Conservation (phyloP, 2,329 filamentous ascomycete species). For the Magnaporthiopsis incrustans region DNA sequence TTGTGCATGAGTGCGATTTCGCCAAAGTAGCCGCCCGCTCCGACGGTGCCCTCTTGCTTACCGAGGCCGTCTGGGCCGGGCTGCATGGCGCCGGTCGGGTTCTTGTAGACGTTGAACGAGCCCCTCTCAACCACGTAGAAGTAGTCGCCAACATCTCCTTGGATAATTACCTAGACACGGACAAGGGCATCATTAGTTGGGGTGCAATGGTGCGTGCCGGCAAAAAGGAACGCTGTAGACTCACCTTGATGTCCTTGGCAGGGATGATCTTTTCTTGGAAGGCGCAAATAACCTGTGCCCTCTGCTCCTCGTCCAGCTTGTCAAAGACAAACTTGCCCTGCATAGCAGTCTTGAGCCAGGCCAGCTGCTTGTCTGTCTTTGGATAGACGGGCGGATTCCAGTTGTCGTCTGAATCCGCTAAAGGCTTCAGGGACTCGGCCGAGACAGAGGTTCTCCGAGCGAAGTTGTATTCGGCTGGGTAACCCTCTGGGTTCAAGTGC, state of each 20-base stretch:
- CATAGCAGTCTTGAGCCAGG: slow-evolving; percentile 72
- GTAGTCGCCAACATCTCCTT: slow-evolving; percentile 93
- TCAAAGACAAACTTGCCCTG: slow-evolving; percentile 88
- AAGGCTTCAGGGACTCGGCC: slow-evolving; percentile 90
- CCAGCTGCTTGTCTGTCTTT: slow-evolving; percentile 75
- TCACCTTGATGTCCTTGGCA: slow-evolving; percentile 70
- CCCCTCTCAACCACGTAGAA: slow-evolving; percentile 97
- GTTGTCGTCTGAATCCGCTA: slow-evolving; percentile 72
- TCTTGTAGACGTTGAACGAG: slow-evolving; percentile 85
- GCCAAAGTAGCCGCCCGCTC: slow-evolving; percentile 87
- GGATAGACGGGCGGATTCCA: slow-evolving; percentile 82
- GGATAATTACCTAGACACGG: slow-evolving; percentile 68
- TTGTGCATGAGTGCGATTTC: slow-evolving; percentile 99
- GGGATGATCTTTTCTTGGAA: slow-evolving; percentile 93
- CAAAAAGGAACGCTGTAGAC: slow-evolving; percentile 9
- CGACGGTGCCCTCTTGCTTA: slow-evolving; percentile 70
- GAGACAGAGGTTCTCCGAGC: slow-evolving; percentile 91
- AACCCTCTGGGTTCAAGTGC: slow-evolving; percentile 52
- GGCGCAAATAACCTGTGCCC: slow-evolving; percentile 76
- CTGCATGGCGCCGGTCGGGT: slow-evolving; percentile 67
- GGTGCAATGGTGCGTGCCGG: background rate
- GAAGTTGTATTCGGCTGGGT: slow-evolving; percentile 91
- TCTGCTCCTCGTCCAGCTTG: slow-evolving; percentile 91
- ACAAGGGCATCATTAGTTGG: background rate
- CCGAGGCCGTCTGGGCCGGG: slow-evolving; percentile 77